phyloP scores from a whole-genome alignment of 2,329 filamentous ascomycete genomes.

The Exophiala spinifera region DNA sequence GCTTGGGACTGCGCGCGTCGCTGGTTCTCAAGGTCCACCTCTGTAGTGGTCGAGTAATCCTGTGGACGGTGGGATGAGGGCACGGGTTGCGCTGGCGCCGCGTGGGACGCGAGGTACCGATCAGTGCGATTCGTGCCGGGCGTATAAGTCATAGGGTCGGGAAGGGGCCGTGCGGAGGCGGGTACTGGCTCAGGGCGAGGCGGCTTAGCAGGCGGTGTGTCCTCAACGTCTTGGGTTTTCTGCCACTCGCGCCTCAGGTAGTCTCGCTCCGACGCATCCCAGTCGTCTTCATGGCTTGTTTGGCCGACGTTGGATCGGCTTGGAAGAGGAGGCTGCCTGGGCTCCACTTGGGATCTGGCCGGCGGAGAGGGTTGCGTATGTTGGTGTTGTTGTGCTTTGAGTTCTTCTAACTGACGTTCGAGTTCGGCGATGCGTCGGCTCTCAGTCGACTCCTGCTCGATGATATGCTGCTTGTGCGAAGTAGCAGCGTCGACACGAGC shows the following conservation, averaged over 20 bases:
- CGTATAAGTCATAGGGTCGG: constrained; percentile 43
- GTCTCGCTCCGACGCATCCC: constrained; percentile 59
- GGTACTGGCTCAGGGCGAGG: constrained; percentile 13
- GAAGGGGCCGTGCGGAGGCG: constrained; percentile 41
- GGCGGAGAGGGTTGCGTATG: background rate
- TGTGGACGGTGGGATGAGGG: constrained; percentile 40
- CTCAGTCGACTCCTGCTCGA: constrained; percentile 44
- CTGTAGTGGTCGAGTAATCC: constrained; percentile 52
- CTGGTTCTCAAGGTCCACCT: constrained; percentile 55
- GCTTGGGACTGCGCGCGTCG: constrained; percentile 52
- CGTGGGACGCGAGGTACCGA: constrained; percentile 54
- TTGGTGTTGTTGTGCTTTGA: constrained; percentile 61
- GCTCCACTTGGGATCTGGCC: background rate
- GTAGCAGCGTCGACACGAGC: constrained; percentile 34
- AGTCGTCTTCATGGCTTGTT: constrained; percentile 55
- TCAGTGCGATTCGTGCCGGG: constrained; percentile 49
- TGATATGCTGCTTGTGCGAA: constrained; percentile 37
- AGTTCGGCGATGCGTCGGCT: constrained; percentile 72
- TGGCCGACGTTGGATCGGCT: constrained; percentile 31
- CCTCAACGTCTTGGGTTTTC: constrained; percentile 36
- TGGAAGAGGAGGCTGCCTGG: constrained; percentile 13
- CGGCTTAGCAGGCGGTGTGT: constrained; percentile 28
- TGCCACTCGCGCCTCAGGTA: constrained; percentile 58
- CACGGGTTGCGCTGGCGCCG: constrained; percentile 44
- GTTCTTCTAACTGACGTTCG: constrained; percentile 68